These are phyloP conservation scores for Dissophora ornata DNA, from an alignment of 192 early-diverging fungal species.

Conservation along the genomic window DNA sequence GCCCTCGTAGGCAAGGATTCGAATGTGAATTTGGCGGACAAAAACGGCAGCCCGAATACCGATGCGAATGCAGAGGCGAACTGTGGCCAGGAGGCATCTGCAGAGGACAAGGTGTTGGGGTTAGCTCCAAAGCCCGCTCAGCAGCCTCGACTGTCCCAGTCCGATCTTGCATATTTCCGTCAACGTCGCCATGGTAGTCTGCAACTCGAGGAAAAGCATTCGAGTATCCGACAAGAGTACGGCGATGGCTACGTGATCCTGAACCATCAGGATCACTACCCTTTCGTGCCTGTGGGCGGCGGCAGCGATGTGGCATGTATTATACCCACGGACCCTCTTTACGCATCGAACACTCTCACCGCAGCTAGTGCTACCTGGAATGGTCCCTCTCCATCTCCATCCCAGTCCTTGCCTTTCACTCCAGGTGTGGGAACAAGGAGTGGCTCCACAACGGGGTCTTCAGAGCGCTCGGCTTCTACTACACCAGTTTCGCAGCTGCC, in stretches of 20 bases:
- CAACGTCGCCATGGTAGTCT: constrained; percentile 46
- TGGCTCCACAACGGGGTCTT: background rate
- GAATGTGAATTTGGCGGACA: constrained; percentile 11
- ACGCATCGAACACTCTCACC: background rate
- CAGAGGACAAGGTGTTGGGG: too few relatives aligned
- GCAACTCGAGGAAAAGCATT: constrained; percentile 22
- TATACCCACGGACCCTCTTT: constrained; percentile 4
- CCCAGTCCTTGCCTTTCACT: background rate
- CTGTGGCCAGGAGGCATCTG: too few relatives aligned
- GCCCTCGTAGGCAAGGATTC: constrained; percentile 38
- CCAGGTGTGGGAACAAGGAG: background rate
- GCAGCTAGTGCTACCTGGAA: constrained; percentile 1
- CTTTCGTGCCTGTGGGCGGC: too few relatives aligned
- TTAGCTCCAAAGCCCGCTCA: too few relatives aligned
- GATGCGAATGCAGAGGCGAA: background rate
- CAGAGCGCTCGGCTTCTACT: background rate
- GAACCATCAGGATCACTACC: constrained; percentile 11
- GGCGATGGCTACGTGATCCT: constrained; percentile 36
- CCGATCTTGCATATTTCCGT: constrained; percentile 1
- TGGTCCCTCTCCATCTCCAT: background rate
- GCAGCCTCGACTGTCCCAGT: too few relatives aligned
- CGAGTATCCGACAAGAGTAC: constrained; percentile 39
- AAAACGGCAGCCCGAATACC: background rate
- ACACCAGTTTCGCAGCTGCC: background rate
- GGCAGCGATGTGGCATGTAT: background rate